Evolutionary conservation across 371 early-diverging fungal species (phyloP), one percentile per base, ranked within the genome.

Genomic region (Phascolomyces articulosus): DNA sequence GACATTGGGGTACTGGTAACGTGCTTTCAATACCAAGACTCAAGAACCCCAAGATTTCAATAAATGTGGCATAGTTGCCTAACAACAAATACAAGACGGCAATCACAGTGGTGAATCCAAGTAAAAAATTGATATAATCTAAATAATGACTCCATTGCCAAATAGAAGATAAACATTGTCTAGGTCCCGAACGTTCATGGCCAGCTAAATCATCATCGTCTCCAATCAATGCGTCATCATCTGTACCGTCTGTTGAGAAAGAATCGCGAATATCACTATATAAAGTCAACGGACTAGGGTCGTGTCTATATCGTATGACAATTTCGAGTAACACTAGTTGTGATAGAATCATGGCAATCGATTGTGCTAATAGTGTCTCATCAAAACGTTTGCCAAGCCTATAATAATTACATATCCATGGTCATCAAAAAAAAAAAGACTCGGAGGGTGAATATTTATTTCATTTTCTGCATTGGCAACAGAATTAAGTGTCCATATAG

Each of bases 1-100:
- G 70, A 55, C 84, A 85, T 63, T 88, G 89, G 1, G 89, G 89
- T 13, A 88, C 56, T n/a, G 89, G 89, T 1, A 88, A 70, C 1
- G 85, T 86, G 8, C 80, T 80, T 63, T 88, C 89, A 38, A 86
- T 83, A 0, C 89, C 85, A 26, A 88, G 67, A 67, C 81, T 78
- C 0, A 76, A 28, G 27, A 62, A 64, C 10, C 83, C 82, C 38
- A 83, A 58, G 0, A 70, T 58, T 57, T 79, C 76, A 21, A 82
- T 62, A 64, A 73, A 80, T 27, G 40, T 60, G 28, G 55, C 9
- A 40, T 68, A 65, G 1, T 70, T 58, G 23, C 73, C 65, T 15
- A 85, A 61, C 0, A 76, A 21, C 1, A 78, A 20, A 59, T 69
- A 78, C 2, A 77, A 61, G 1, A 79, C 49, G 8, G 69, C 73